Base-by-base conservation (phyloP, 805 yeast genomes). In the Debaryomyces maramus region DNA sequence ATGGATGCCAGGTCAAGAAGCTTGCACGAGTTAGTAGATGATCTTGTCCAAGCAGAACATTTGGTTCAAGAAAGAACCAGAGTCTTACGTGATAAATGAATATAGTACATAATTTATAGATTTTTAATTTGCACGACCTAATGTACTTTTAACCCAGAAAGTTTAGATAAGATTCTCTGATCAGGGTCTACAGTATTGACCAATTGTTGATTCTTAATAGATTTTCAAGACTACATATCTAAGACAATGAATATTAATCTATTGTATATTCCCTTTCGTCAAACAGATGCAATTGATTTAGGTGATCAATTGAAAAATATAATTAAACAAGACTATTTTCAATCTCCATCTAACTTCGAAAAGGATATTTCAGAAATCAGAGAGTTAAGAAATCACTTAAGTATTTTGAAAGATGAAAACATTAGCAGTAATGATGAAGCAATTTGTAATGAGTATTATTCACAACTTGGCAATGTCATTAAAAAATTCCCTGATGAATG, bases 401-500 rank as follows among this genome's bases (percentile, higher is more conserved):
- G 67, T 6, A 60, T 57, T 15, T 47, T 73, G 1, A 66, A 61
- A 8, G 59, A 55, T 33, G 60, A 52, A 11, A 21, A 58, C 4
- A 46, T 51, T 0, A 48, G 46, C 5, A 54, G 73, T 0, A 40
- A 64, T 1, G 65, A 64, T n/a, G 67, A 67, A 26, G 39, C 74
- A 4, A 60, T 59, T 0, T 39, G 58, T 1, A 47, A 79, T 23
- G 62, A 64, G 31, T 87, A 85, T 54, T 75, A 69, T 46, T 45
- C 61, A 4, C 72, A 72, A 32, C 47, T 86, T 8, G 43, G 60
- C 1, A 65, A 66, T 6, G 41, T 85, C 6, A 59, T 60, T 26
- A 41, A 60, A 34, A 86, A 84, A 53, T 83, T 90, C 43, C 88
- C 93, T 0, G 68, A 69, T 20, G 83, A 83, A 45, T 66, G 73